Evolutionary conservation across 345 rosid species (phyloP), one percentile per base, ranked within the genome.

Genomic region (Citrus trifoliata): DNA sequence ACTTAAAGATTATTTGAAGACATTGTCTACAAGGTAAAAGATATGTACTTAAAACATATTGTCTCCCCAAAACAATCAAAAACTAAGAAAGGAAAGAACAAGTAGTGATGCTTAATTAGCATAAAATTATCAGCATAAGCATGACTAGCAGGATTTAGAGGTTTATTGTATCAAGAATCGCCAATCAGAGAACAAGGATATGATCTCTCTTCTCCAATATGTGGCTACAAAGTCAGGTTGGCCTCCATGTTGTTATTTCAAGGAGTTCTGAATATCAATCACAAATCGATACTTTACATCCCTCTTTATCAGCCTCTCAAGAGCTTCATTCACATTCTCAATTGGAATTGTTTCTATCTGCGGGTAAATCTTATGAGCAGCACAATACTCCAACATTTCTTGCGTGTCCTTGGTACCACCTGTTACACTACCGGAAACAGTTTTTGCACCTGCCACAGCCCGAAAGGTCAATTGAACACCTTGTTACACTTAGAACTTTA

Each of bases 281-380:
- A 93, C 97, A 74, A 95, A 95, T 10, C 97, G 88, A 75, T 91
- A 93, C 88, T 90, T 92, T 66, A 92, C 85, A 74, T 95, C 97
- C 72, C 80, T 88, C 83, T 92, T 93, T 74, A 82, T 71, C n/a
- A 95, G 77, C 87, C 98, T 86, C 83, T 92, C 97, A 1, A 92
- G 85, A 77, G 98, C 98, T 84, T 90, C 95, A 51, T 90, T 96
- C 10, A 72, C 86, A 73, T 89, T 80, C 21, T 92, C 84, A 40
- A 95, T 91, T 0, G 97, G 96, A 80, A 95, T 77, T 30, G 90
- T 46, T 70, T 95, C 98, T 16, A 91, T 85, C 63, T 85, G 79
- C 3, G 99, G 98, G 84, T 93, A 92, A 12, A 95, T 79, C 83
- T 91, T 87, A 60, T 90, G 80, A 27, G 83, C 89, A 51, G 95